phyloP scores from a whole-genome alignment of 345 rosid species.

The Viola odorata region DNA sequence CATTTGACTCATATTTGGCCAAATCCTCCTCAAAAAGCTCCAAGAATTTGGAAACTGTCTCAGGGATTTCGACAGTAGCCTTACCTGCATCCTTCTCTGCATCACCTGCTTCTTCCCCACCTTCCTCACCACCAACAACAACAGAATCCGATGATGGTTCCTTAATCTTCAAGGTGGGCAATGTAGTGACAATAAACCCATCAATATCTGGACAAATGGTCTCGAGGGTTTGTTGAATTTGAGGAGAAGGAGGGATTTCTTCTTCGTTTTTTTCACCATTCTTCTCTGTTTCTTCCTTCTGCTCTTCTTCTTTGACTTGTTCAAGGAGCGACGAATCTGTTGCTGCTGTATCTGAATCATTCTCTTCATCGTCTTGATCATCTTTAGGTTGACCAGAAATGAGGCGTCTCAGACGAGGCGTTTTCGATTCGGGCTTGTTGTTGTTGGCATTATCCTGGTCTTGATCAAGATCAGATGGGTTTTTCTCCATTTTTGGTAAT shows the following conservation, averaged over 20 bases:
- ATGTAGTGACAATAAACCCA: conserved; percentile 26
- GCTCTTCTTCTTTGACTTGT: neutral
- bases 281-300: neutral
- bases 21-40: conserved; percentile 52
- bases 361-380: neutral
- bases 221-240: conserved; percentile 37
- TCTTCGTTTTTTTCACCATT: conserved; percentile 11
- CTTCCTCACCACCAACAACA: neutral
- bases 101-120: neutral
- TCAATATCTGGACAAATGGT: conserved; percentile 51
- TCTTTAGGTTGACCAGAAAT: neutral
- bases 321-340: neutral
- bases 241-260: conserved; percentile 16
- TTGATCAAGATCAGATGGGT: neutral
- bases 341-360: neutral
- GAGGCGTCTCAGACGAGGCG: neutral
- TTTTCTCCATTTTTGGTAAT: conserved; percentile 3
- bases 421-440: neutral
- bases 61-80: conserved; percentile 36
- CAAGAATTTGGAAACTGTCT: conserved; percentile 48
- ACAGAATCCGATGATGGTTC: neutral
- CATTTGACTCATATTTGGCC: conserved; percentile 32
- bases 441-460: neutral
- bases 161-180: conserved; percentile 17
- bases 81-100: conserved; percentile 4